These are phyloP conservation scores for Neurospora sp. DNA, from an alignment of 495 filamentous ascomycete species.

Conservation along the genomic window DNA sequence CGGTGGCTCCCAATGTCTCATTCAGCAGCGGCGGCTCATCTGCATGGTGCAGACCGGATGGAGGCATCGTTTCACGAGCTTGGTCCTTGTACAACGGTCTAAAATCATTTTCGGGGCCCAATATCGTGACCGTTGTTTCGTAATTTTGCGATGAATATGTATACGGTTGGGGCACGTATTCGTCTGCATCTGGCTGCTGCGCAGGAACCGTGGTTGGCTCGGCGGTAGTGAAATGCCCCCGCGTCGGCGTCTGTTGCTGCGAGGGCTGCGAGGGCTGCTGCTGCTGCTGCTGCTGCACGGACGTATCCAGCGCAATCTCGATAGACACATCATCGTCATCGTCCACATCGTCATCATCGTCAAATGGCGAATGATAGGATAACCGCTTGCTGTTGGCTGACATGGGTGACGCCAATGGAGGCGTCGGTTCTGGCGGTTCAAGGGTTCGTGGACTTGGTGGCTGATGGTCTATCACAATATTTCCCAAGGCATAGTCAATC, in stretches of 20 bases:
- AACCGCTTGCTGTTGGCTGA: conserved; percentile 17
- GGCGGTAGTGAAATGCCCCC: conserved; percentile 11
- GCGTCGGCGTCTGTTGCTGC: conserved; percentile 23
- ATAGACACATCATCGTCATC: conserved; percentile 32
- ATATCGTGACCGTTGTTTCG: conserved; percentile 35
- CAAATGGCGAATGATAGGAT: conserved; percentile 31
- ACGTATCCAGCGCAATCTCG: conserved; percentile 31
- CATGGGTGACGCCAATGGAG: neutral
- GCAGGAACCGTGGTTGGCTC: conserved; percentile 6
- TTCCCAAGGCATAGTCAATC: conserved; percentile 15
- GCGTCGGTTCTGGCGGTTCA: neutral
- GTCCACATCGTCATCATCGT: conserved; percentile 24
- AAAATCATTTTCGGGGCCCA: conserved; percentile 33
- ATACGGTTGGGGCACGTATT: conserved; percentile 31
- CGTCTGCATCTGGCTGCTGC: conserved; percentile 19
- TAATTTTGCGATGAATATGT: conserved; percentile 22
- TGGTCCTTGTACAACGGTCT: conserved; percentile 22
- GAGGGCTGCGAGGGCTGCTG: conserved; percentile 4
- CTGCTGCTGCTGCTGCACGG: neutral
- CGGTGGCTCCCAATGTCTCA: conserved; percentile 4
- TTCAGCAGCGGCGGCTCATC: conserved; percentile 10
- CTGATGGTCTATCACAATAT: neutral
- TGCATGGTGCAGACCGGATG: conserved; percentile 11
- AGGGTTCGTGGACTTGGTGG: neutral
- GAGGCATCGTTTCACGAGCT: conserved; percentile 13